Evolutionary conservation across 192 early-diverging fungal genomes (phyloP), one percentile per base, ranked within the genome.

Genomic region (Geosiphon pyriformis): DNA sequence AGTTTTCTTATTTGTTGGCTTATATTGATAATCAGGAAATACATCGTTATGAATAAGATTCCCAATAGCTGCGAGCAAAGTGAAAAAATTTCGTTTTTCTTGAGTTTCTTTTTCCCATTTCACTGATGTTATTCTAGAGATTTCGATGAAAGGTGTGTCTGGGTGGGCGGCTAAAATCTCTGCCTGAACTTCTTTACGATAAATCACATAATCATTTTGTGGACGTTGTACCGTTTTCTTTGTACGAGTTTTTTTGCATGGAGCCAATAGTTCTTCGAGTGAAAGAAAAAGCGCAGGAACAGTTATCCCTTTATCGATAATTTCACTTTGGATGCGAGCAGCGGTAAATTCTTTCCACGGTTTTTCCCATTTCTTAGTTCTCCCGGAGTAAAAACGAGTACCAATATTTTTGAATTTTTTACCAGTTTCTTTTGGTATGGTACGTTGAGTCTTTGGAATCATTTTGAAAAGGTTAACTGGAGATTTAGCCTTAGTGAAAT

Each of bases 191-290:
- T 65, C 63, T 65, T 65, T 65, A 3, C 51, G 50, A n/a, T 65
- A 65, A 0, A 65, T 15, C 15, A 65, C 50, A 18, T 50, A 65
- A 6, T 46, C 63, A 37, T 65, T 65, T 42, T 65, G 63, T 23
- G 63, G 63, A 18, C 63, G 63, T 27, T 42, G 32, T 3, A 54
- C 29, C 22, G 47, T 48, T 15, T 12, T 20, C 8, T 55, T 53
- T 18, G 47, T 48, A 4, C 63, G 22, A 55, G 49, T 65, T 35
- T 54, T 65, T 25, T 65, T 65, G 25, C 63, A 65, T n/a, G 63
- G 63, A 0, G 63, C 51, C 4, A 61, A 48, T 29, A 57, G 55
- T 32, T 57, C 37, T 42, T 42, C 37, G 15, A 42, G 37, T 15
- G 37, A 42, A 6, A 42, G 15, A 15, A 42, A 42, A 42, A 42